Base-by-base conservation (phyloP, 257 asterid species). In the Handroanthus guayacan region DNA sequence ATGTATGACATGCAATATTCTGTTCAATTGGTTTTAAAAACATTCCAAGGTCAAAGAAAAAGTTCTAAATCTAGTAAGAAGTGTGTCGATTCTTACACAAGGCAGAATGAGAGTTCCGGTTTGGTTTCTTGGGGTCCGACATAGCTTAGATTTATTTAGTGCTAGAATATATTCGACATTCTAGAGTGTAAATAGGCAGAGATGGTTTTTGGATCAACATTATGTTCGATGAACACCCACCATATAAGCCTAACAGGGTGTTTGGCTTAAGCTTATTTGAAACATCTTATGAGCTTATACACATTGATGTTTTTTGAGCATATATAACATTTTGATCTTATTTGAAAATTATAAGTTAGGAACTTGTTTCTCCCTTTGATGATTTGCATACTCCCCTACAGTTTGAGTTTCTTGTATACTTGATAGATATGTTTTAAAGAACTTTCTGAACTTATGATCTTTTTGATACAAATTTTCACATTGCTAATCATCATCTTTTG, bases 401-500 rank as follows among this genome's bases (percentile, higher is more conserved):
- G 6, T 37, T 17, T 56, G 64, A 43, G 64, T 34, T 65, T 56
- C 75, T 61, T 44, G 44, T 18, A 51, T 69, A 25, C 43, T 72
- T 3, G 18, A 62, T 48, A 41, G 31, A 25, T 25, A 25, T 25
- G 31, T 25, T 25, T 25, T 25, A 25, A 25, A 25, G 31, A 25
- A 25, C 31, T 25, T 25, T 25, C 31, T 1, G 14, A 20, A 38
- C 72, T 69, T 18, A 65, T 51, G 16, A 58, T 20, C 11, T 66
- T 47, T 55, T 72, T 36, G 3, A 62, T 38, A 16, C 54, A 58
- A 44, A 44, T 41, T 31, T 34, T 66, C 66, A 63, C 7, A n/a
- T 37, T 12, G 5, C 69, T 78, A 56, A 82, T 66, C 39, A 36
- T 57, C 45, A 20, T 69, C 57, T 38, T 37, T 60, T 75, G 47